Conservation (phyloP, 208 protist species). For the Crithidia brevicula region DNA sequence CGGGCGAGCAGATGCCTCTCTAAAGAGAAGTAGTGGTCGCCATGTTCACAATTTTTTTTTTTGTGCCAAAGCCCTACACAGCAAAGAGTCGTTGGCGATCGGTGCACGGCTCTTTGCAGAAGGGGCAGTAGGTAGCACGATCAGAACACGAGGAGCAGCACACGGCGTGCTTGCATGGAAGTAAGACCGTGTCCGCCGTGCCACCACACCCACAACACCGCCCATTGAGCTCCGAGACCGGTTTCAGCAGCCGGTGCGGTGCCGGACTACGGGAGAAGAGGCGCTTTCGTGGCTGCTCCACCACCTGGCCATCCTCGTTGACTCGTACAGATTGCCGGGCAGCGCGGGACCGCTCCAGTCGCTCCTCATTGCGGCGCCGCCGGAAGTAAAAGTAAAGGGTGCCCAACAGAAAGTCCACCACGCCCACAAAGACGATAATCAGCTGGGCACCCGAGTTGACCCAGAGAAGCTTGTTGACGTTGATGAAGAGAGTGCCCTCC, state of each 20-base stretch:
- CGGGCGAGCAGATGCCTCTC: too few relatives aligned
- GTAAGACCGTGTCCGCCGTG: slow-evolving; percentile 46
- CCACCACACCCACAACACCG: slow-evolving; percentile 55
- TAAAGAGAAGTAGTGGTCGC: too few relatives aligned
- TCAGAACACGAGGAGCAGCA: slow-evolving; percentile 51
- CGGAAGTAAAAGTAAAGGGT: slow-evolving; percentile 40
- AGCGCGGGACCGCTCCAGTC: slow-evolving; percentile 33
- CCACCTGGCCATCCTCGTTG: slow-evolving; percentile 29
- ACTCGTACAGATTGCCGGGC: slow-evolving; percentile 21
- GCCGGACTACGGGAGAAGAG: slow-evolving; percentile 19
- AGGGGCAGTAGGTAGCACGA: slow-evolving; percentile 46
- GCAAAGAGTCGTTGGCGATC: slow-evolving; percentile 43
- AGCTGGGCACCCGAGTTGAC: slow-evolving; percentile 32
- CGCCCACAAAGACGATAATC: slow-evolving; percentile 34
- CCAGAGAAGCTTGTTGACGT: slow-evolving; percentile 34
- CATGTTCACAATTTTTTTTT: background rate
- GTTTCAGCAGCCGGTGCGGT: slow-evolving; percentile 21
- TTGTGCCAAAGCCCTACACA: slow-evolving; percentile 10
- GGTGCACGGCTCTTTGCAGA: slow-evolving; percentile 42
- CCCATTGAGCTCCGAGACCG: slow-evolving; percentile 45
- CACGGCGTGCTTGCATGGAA: slow-evolving; percentile 58
- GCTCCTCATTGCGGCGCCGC: slow-evolving; percentile 28
- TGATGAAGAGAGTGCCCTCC: slow-evolving; percentile 36
- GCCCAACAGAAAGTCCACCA: slow-evolving; percentile 34
- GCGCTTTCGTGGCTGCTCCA: slow-evolving; percentile 6